Evolutionary conservation across 2,329 filamentous ascomycete species (phyloP), one percentile per base, ranked within the genome.

Genomic region (Cryphonectria nitschkei): DNA sequence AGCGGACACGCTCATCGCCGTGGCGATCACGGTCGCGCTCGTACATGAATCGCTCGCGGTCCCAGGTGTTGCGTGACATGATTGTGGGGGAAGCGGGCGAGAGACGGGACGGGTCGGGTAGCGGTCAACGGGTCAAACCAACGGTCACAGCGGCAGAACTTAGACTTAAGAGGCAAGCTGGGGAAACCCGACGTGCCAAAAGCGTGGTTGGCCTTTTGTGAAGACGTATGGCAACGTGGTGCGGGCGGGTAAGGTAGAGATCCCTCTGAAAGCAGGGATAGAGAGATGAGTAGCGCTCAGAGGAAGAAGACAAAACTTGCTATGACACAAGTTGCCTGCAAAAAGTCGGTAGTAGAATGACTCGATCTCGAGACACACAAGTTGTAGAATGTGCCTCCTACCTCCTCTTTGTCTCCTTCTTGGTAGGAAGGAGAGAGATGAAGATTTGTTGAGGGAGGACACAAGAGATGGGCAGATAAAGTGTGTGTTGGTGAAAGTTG

Each of bases 1-100:
- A 84, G 65, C 82, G 81, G 67, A 74, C 67, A 43, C 82, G 81
- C 68, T 88, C 87, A 72, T 86, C 84, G 72, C 84, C 82, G 77
- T 86, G 88, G 67, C 88, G 83, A 65, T 84, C 82, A 60, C 84
- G 82, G 70, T 85, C 83, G 34, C 78, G 77, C 76, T 85, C 83
- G 68, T 77, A 76, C 50, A 77, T 74, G 75, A 86, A 84, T 73
- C 87, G 87, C 73, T 88, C 87, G 63, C 83, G 83, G 75, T 90
- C 87, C 87, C 86, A 90, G 75, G 69, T 72, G 66, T 72, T 72
- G 71, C 71, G 71, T 52, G 71, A 70, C 71, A 66, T 66, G 66
- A 69, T 67, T 43, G 69, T 62, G 58, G 43, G 65, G 50, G 62
- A 54, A 37, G 43, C 60, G 65, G 64, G 56, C 46, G 58, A 66